phyloP scores from a whole-genome alignment of 176 grass and related monocot genomes.

The Microstegium vimineum region DNA sequence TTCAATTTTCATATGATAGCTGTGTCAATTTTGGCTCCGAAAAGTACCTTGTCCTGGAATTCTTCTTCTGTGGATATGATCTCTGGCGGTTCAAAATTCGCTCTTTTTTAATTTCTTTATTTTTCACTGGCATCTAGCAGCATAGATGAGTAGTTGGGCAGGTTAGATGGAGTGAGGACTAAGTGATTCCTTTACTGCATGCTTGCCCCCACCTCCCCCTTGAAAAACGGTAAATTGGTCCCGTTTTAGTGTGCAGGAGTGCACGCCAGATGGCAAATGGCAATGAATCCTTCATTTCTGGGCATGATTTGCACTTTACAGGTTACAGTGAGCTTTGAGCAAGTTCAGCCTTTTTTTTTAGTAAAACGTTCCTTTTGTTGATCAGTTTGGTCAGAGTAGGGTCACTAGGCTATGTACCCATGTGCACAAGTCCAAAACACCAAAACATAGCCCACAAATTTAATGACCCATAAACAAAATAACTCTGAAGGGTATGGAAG shows the following conservation, averaged over 20 bases:
- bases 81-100: not conserved
- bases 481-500: no score
- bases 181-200: not conserved
- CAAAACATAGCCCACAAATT: not conserved
- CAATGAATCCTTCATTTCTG: not conserved
- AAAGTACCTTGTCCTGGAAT: not conserved
- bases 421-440: not conserved
- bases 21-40: not conserved
- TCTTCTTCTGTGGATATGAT: not conserved
- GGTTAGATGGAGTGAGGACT: not conserved
- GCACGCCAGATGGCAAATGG: no score
- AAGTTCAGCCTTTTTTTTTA: not conserved
- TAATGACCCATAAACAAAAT: not conserved
- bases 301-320: slow-evolving; percentile 4
- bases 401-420: no score
- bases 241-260: no score
- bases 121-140: not conserved
- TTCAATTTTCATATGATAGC: not conserved
- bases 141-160: not conserved
- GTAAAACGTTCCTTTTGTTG: not conserved
- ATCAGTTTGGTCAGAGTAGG: no score
- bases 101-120: not conserved
- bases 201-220: no score
- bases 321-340: not conserved
- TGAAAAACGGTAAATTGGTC: not conserved